Conservation (phyloP, 345 rosid species). For the Zanthoxylum bungeanum region DNA sequence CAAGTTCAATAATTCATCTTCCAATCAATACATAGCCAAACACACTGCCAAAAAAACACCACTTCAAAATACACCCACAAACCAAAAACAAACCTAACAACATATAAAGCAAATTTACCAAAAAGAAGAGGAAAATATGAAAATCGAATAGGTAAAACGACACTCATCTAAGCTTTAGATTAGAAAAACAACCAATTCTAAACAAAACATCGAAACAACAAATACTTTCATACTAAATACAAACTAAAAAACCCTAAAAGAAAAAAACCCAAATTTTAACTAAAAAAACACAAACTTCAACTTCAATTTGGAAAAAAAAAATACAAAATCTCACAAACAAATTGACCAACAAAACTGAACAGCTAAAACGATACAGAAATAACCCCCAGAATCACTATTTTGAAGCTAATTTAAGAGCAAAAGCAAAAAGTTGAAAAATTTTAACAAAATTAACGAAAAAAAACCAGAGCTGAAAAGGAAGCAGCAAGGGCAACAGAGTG, state of each 20-base stretch:
- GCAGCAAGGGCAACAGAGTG: conserved; percentile 10
- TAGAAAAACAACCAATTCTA: neutral
- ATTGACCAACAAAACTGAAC: conserved; percentile 20
- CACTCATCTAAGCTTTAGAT: conserved; percentile 4
- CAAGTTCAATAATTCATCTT: too few species aligned
- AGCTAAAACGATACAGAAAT: conserved; percentile 10
- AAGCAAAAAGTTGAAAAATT: too few species aligned
- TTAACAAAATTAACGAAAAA: too few species aligned
- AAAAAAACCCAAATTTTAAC: neutral
- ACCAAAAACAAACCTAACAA: neutral
- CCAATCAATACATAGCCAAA: too few species aligned
- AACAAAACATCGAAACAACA: neutral
- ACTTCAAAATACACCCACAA: neutral
- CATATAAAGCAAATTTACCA: neutral
- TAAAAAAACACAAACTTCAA: neutral
- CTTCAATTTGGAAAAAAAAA: too few species aligned
- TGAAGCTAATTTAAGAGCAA: conserved; percentile 13
- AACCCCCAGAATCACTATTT: conserved; percentile 18
- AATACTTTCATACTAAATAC: neutral
- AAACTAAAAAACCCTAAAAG: conserved; percentile 11
- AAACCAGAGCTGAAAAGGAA: too few species aligned
- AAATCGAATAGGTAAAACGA: neutral
- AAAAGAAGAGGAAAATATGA: neutral
- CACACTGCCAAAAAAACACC: too few species aligned
- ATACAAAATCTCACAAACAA: neutral